A percentile compares a stretch with the other conserved stretches of the same genome.
Conservation (phyloP, 2,329 filamentous ascomycete species). For the Fusarium lateritium region DNA sequence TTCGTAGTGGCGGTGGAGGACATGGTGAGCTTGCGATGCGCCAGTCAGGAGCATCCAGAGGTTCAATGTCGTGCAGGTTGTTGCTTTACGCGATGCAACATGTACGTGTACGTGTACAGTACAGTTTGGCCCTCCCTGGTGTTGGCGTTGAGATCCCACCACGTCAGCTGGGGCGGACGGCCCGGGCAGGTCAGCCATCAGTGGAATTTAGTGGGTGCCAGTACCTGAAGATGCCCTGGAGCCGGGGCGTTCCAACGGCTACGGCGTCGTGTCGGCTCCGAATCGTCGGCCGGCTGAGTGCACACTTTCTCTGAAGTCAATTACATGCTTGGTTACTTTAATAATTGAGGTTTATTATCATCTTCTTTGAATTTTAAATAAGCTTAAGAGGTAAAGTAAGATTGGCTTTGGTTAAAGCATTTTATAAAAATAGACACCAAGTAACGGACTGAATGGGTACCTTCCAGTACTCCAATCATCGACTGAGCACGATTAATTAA, state of each 20-base stretch:
- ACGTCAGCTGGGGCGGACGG: conserved; percentile 43
- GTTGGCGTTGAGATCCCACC: conserved; percentile 40
- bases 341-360: background rate
- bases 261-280: conserved; percentile 24
- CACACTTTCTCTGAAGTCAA: background rate
- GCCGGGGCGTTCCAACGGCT: conserved; percentile 35
- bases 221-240: conserved; percentile 35
- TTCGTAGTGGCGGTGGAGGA: conserved; percentile 57
- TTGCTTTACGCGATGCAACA: conserved; percentile 38
- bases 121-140: conserved; percentile 35
- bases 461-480: background rate
- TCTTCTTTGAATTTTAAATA: no score
- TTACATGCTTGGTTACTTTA: background rate
- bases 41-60: conserved; percentile 45
- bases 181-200: conserved; percentile 8
- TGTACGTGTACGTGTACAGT: conserved; percentile 26
- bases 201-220: conserved; percentile 48
- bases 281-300: conserved; percentile 25
- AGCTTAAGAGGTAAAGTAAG: background rate
- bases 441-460: background rate
- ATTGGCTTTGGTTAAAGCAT: background rate
- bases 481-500: background rate
- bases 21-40: conserved; percentile 53
- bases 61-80: conserved; percentile 38
- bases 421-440: background rate